A percentile compares a stretch with the other conserved stretches of the same genome.
These are phyloP conservation scores for Mycena metata DNA, from an alignment of 768 basidiomycete species.

Conservation along the genomic window DNA sequence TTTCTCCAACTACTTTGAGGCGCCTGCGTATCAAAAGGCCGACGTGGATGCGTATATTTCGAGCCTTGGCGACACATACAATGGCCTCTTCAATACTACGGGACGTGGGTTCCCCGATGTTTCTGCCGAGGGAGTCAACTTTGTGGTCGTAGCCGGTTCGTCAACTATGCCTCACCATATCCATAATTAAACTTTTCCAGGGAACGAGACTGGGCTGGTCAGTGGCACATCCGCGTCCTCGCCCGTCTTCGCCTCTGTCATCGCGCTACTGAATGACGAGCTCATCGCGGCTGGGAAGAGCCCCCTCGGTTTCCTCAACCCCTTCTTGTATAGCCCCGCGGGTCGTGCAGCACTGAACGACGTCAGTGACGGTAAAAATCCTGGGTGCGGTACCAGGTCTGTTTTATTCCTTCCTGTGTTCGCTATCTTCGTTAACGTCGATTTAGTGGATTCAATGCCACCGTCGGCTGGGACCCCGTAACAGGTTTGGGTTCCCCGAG, in stretches of 20 bases:
- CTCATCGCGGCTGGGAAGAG: too few relatives aligned
- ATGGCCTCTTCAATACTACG: constrained; percentile 33
- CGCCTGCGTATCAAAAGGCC: constrained; percentile 50
- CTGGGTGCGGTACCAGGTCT: constrained; percentile 25
- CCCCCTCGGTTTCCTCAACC: too few relatives aligned
- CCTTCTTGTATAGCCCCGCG: constrained; percentile 38
- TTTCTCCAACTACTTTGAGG: constrained; percentile 55
- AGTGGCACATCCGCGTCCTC: constrained; percentile 59
- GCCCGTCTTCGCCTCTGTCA: too few relatives aligned
- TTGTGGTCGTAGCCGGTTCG: constrained; percentile 23
- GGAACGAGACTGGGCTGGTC: constrained; percentile 32
- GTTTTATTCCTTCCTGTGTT: background rate
- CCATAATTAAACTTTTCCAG: constrained; percentile 7
- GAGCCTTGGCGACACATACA: constrained; percentile 33
- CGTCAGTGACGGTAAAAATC: constrained; percentile 47
- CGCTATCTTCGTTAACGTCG: background rate
- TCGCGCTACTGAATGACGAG: too few relatives aligned
- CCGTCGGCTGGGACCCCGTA: constrained; percentile 30
- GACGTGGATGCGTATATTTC: constrained; percentile 47
- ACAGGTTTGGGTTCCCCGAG: constrained; percentile 25
- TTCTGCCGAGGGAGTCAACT: constrained; percentile 33
- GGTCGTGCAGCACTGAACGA: constrained; percentile 45
- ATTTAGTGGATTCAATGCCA: constrained; percentile 28
- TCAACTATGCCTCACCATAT: background rate
- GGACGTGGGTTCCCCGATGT: constrained; percentile 38